Base-by-base conservation (phyloP, 2,329 filamentous ascomycete genomes). In the Ophidiomyces ophidiicola region DNA sequence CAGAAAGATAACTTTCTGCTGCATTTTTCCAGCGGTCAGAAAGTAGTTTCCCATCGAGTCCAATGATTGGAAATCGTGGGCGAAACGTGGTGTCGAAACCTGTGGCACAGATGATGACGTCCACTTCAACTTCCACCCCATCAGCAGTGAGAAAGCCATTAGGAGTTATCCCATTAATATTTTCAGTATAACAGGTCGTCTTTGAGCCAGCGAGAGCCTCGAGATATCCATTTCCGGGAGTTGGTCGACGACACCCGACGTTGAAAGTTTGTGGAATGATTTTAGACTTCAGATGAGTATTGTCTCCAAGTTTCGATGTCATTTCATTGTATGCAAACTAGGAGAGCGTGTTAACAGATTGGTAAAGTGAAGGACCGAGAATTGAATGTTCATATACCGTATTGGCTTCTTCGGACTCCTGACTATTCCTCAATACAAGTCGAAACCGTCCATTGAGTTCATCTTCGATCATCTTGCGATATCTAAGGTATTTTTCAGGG, bases 71-170 rank as follows among this genome's bases (percentile, higher is more conserved):
- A 28, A 45, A 43, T 20, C 25, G 42, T 10, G 44, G 56, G 48
- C 44, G 60, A 52, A 45, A 61, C 58, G 0, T 68, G 7, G 68
- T 65, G 46, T 80, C 77, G 6, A 76, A 75, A 1, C 80, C 80
- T 0, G 80, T 84, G 1, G 77, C 74, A 49, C 77, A 82, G 47
- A 83, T 74, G 4, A 82, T 62, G 10, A 74, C 72, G 44, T 81
- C 78, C 0, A 79, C 74, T 11, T 72, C 64, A 2, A 74, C 60
- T 20, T 70, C 62, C 0, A 52, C 53, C 1, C 76, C 76, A 46
- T 81, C 76, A 0, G 60, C 35, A 1, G 49, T 50, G 23, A 52
- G 42, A 32, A 56, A 48, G 3, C 47, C 49, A 1, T 46, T 45
- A n/a, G 44, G 24, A 6, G 42, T 44, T 31, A 51, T 36, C 3